Percentiles rank a stretch among this genome's conserved stretches.
Conservation (phyloP, 371 early-diverging fungal species). For the Mucor mucedo region DNA sequence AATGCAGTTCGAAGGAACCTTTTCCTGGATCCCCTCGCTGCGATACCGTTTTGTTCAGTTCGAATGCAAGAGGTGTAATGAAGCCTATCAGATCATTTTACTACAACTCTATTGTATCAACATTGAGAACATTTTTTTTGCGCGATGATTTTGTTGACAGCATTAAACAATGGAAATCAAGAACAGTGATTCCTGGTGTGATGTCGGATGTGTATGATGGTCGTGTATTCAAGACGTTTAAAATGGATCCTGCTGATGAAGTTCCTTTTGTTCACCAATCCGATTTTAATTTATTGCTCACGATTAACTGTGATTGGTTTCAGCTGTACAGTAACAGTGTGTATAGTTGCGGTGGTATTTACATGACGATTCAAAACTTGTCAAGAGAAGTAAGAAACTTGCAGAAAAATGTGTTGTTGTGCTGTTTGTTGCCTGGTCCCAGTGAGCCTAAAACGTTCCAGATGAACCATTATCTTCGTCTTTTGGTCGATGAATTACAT, state of each 20-base stretch:
- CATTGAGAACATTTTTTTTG: not conserved
- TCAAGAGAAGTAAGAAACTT: constrained; percentile 6
- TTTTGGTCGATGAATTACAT: constrained; percentile 16
- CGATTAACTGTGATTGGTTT: not conserved
- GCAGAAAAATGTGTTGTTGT: constrained; percentile 16
- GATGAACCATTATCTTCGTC: constrained; percentile 20
- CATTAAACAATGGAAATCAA: not conserved
- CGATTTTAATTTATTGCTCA: not conserved
- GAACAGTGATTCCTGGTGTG: not conserved
- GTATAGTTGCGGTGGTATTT: constrained; percentile 12
- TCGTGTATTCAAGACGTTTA: not conserved
- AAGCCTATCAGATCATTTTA: not conserved
- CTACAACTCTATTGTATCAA: not conserved
- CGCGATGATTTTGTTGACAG: not conserved
- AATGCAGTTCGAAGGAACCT: not conserved
- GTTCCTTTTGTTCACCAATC: not conserved
- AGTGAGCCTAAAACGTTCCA: constrained; percentile 14
- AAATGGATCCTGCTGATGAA: not conserved
- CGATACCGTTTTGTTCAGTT: not conserved
- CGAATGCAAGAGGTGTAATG: not conserved
- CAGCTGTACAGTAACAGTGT: not conserved
- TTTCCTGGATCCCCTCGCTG: not conserved
- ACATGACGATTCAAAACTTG: constrained; percentile 19
- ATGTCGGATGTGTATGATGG: not conserved
- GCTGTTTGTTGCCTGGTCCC: constrained; percentile 22